Evolutionary conservation across 2,329 filamentous ascomycete species (phyloP).

Genomic region (Pseudonectria foliicola): DNA sequence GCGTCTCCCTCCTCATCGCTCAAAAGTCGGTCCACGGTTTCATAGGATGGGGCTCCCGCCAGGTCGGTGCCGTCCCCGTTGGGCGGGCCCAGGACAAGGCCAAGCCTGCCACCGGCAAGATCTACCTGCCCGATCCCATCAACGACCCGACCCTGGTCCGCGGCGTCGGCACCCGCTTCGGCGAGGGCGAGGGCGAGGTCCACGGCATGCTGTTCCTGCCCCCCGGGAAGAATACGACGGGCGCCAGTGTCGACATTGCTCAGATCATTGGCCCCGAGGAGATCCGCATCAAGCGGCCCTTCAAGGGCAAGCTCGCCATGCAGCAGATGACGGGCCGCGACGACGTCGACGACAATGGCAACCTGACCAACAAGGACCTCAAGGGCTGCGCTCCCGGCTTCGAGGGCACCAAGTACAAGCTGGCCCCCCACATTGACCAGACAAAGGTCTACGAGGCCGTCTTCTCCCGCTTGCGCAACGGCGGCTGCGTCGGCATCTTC

Average conservation of each 20-base stretch:
- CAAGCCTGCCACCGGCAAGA: constrained; percentile 67
- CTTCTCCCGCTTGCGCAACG: constrained; percentile 71
- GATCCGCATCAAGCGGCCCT: constrained; percentile 77
- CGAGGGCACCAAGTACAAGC: constrained; percentile 73
- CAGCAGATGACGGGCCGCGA: constrained; percentile 75
- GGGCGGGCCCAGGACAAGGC: constrained; percentile 84
- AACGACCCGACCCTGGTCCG: constrained; percentile 76
- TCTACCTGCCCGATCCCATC: constrained; percentile 85
- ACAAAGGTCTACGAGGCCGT: constrained; percentile 90
- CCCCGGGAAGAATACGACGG: constrained; percentile 66
- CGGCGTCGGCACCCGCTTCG: constrained; percentile 76
- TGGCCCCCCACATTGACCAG: constrained; percentile 90
- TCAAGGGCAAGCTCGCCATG: constrained; percentile 69
- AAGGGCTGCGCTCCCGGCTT: constrained; percentile 55
- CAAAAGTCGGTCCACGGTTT: constrained; percentile 94
- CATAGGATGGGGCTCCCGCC: constrained; percentile 77
- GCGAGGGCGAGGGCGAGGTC: constrained; percentile 59
- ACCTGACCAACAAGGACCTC: constrained; percentile 48
- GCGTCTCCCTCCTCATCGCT: constrained; percentile 87
- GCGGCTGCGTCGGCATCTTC: constrained; percentile 93
- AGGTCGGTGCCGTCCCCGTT: constrained; percentile 87
- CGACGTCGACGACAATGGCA: constrained; percentile 61
- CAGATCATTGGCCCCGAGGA: constrained; percentile 76
- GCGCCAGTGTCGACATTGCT: constrained; percentile 76
- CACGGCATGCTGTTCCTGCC: constrained; percentile 85